These are phyloP conservation scores for Globisporangium megalacanthum DNA, from an alignment of 352 stramenopile species.

Conservation along the genomic window DNA sequence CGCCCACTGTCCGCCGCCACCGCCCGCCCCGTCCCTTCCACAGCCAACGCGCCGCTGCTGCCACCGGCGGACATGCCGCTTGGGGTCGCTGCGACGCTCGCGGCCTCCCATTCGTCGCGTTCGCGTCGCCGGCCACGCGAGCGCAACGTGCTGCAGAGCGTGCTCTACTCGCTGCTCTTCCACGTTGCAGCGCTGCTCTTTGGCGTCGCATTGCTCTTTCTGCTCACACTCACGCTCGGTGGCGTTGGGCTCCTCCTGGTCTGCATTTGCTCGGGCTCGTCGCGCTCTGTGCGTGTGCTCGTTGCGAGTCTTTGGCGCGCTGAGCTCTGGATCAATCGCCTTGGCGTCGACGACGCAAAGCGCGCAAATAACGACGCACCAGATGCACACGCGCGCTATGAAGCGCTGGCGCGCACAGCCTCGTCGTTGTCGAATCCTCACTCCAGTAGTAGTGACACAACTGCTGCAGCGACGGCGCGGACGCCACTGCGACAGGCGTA, in stretches of 20 bases:
- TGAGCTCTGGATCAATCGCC: constrained; percentile 45
- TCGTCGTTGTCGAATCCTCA: too few species aligned
- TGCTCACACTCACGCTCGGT: constrained; percentile 33
- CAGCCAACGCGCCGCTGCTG: neutral
- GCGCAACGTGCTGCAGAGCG: constrained; percentile 27
- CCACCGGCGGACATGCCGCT: neutral
- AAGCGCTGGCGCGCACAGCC: constrained; percentile 3
- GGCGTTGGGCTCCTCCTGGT: constrained; percentile 36
- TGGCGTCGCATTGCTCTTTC: constrained; percentile 24
- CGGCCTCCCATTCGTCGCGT: neutral
- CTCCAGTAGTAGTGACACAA: too few species aligned
- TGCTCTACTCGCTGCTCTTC: constrained; percentile 46
- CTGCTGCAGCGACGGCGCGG: neutral
- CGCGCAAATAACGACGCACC: constrained; percentile 5
- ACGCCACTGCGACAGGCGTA: neutral
- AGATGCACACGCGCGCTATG: constrained; percentile 6
- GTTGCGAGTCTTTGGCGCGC: constrained; percentile 51
- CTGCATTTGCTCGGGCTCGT: constrained; percentile 35
- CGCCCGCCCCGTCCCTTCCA: neutral
- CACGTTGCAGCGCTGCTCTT: constrained; percentile 42
- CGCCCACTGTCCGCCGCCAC: neutral
- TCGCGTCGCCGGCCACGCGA: neutral
- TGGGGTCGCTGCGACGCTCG: too few species aligned
- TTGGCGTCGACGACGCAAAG: constrained; percentile 16
- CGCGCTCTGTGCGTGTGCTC: constrained; percentile 30